Base-by-base conservation (phyloP, 23 red algal species). In the Agarophyton chilense region DNA sequence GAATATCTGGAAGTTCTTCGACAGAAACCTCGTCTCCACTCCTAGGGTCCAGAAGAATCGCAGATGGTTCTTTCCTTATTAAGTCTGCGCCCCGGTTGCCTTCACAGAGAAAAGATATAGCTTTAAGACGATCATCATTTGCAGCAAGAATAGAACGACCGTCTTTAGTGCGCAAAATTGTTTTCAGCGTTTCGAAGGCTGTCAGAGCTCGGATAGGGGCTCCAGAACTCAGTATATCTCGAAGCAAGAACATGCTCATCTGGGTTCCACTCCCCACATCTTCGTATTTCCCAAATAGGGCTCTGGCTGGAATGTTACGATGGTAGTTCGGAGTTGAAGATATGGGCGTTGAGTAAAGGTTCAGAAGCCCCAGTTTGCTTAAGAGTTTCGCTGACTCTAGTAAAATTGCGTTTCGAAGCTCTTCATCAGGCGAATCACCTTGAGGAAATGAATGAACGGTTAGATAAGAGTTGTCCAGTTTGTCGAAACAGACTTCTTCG, bases 311-410 rank as follows among this genome's bases (percentile, higher is more conserved):
- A 78, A 89, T 78, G 2, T 43, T 49, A 74, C 22, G 68, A 38
- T 78, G 16, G 22, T 67, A 89, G 21, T 51, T 60, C n/a, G 22
- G 10, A 4, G 14, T 63, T 25, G 41, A 50, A 22, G 53, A 24
- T 18, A 78, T 78, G 17, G 70, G 38, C 11, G 85, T 52, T 78
- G 71, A 58, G n/a, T 31, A 78, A 4, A 52, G 36, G 29, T 89
- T 44, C 10, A 89, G 42, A n/a, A 89, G 71, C 47, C 85, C 85
- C 38, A 89, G 57, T 43, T 62, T 73, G 49, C 39, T 78, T 29
- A 89, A 47, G 3, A 89, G 43, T 22, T 63, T 47, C 16, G 67
- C 71, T 62, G 67, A 62, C 43, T 78, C 68, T 34, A 67, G 42
- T 32, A 55, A 24, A 17, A 89, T 35, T 8, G 47, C 39, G 51